These are phyloP conservation scores for Arthrobotrys sinensis DNA, from an alignment of 2,329 filamentous ascomycete genomes.

Conservation along the genomic window DNA sequence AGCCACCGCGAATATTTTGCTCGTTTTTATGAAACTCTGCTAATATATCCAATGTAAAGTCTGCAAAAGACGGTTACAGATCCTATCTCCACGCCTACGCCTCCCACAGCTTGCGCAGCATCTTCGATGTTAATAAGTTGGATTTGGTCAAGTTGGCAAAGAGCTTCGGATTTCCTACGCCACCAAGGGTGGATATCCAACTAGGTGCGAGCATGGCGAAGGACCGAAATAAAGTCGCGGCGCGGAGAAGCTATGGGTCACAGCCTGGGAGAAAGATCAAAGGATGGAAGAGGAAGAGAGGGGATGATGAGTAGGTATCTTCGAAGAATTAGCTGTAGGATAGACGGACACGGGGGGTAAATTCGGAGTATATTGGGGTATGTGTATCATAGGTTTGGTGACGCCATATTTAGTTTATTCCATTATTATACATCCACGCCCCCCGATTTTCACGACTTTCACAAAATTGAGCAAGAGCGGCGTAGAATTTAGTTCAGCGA, in stretches of 20 bases:
- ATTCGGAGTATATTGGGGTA: slow-evolving; percentile 6
- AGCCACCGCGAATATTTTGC: background rate
- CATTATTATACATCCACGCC: background rate
- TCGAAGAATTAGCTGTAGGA: slow-evolving; percentile 20
- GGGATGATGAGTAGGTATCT: slow-evolving; percentile 40
- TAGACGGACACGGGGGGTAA: background rate
- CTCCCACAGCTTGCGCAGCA: slow-evolving; percentile 83
- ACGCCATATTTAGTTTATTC: background rate
- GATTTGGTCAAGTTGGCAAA: slow-evolving; percentile 88
- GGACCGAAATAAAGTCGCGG: slow-evolving; percentile 77
- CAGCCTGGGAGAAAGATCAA: slow-evolving; percentile 76
- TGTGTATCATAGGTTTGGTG: slow-evolving; percentile 1
- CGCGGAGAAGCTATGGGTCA: slow-evolving; percentile 80
- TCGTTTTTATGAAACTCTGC: slow-evolving; percentile 49
- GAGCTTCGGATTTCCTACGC: slow-evolving; percentile 83
- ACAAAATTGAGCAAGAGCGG: no score
- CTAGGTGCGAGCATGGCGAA: slow-evolving; percentile 83
- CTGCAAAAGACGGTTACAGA: slow-evolving; percentile 74
- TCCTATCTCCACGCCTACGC: slow-evolving; percentile 97
- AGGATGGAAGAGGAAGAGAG: slow-evolving; percentile 72
- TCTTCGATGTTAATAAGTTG: slow-evolving; percentile 86
- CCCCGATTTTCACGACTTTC: background rate
- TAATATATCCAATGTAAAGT: slow-evolving; percentile 48
- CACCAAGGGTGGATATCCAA: slow-evolving; percentile 84
- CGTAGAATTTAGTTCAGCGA: no score